A percentile compares a stretch with the other conserved stretches of the same genome.
phyloP scores from a whole-genome alignment of 257 asterid species.

The Penstemon davidsonii region DNA sequence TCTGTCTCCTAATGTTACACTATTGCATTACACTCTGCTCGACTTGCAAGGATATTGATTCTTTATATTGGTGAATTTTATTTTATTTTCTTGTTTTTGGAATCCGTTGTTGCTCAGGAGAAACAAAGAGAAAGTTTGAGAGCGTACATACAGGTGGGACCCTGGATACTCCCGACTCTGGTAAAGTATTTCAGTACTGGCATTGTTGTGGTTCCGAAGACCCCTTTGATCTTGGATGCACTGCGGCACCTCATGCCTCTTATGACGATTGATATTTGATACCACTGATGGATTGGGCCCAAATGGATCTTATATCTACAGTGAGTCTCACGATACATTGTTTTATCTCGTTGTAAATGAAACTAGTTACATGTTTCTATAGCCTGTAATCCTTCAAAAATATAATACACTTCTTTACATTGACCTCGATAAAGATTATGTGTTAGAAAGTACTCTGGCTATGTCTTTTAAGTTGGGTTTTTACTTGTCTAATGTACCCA shows the following conservation, averaged over 20 bases:
- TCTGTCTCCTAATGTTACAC: background rate
- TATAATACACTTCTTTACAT: background rate
- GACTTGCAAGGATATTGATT: conserved; percentile 2
- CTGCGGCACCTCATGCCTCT: conserved; percentile 85
- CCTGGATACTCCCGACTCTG: conserved; percentile 76
- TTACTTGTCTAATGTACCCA: background rate
- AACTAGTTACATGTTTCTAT: background rate
- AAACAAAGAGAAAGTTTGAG: conserved; percentile 95
- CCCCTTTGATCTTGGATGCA: conserved; percentile 82
- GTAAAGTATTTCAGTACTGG: conserved; percentile 85
- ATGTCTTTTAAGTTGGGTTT: background rate
- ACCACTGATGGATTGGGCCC: background rate
- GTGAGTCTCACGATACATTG: background rate
- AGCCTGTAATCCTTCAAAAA: conserved; percentile 1
- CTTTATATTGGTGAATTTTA: conserved; percentile 1
- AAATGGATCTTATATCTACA: no score
- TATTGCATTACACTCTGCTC: background rate
- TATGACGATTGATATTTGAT: conserved; percentile 65
- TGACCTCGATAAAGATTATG: background rate
- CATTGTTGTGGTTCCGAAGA: conserved; percentile 98
- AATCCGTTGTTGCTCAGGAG: conserved; percentile 51
- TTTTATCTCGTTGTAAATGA: conserved; percentile 4
- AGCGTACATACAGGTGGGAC: conserved; percentile 87
- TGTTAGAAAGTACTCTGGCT: background rate
- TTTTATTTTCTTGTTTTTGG: background rate